Conservation (phyloP, 1,284 basidiomycete genomes). For the Trametes versicolor region DNA sequence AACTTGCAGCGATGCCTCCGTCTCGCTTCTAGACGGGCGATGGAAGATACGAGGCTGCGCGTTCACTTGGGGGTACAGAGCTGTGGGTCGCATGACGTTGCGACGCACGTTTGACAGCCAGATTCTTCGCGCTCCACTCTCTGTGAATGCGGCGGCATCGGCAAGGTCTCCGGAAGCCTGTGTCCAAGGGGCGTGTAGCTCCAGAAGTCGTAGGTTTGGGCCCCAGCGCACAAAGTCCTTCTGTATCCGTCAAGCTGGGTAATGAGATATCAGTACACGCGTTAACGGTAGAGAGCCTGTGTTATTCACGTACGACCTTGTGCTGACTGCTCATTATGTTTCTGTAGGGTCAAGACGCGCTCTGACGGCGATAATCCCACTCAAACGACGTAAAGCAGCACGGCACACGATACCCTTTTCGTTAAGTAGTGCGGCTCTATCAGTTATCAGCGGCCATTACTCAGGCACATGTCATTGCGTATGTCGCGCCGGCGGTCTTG, state of each 20-base stretch:
- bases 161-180: not conserved
- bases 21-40: not conserved
- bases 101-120: conserved; percentile 7
- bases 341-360: too few relatives aligned
- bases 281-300: too few relatives aligned
- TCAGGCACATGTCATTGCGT: conserved; percentile 1
- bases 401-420: not conserved
- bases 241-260: too few relatives aligned
- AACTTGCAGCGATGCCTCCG: not conserved
- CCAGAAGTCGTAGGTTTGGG: not conserved
- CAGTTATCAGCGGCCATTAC: not conserved
- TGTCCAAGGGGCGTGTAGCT: not conserved
- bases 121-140: conserved; percentile 3
- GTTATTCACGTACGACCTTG: too few relatives aligned
- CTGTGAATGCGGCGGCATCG: not conserved
- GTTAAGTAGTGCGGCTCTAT: not conserved
- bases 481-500: conserved; percentile 7
- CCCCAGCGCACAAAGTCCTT: too few relatives aligned
- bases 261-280: too few relatives aligned
- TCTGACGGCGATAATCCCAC: too few relatives aligned
- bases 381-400: not conserved
- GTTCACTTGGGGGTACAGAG: not conserved
- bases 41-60: not conserved
- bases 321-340: too few relatives aligned
- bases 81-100: conserved; percentile 8